Conservation (phyloP, 768 basidiomycete species). For the Tylopilus plumbeoviolaceoides region DNA sequence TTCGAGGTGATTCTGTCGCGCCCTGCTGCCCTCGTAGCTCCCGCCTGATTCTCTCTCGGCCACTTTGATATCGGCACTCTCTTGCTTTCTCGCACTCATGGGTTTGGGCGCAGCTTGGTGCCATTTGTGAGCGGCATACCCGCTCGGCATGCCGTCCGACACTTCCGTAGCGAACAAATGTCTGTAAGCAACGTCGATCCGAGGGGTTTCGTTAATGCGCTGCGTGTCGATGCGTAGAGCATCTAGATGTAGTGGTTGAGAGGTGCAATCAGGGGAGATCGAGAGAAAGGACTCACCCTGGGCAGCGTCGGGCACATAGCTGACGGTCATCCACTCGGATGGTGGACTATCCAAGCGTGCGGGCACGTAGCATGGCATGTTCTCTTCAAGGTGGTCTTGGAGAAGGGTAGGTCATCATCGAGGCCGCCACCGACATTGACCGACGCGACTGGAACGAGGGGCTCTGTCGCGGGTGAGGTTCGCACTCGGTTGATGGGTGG, state of each 20-base stretch:
- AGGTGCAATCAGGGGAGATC: background rate
- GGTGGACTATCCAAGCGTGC: slow-evolving; percentile 56
- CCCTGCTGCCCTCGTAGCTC: slow-evolving; percentile 55
- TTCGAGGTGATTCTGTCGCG: slow-evolving; percentile 54
- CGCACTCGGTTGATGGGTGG: slow-evolving; percentile 5
- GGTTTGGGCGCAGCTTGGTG: slow-evolving; percentile 78
- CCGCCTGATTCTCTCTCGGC: slow-evolving; percentile 62
- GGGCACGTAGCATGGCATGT: slow-evolving; percentile 82
- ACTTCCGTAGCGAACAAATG: no score
- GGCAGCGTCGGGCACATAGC: slow-evolving; percentile 81
- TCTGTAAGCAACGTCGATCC: no score
- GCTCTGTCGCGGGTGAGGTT: slow-evolving; percentile 47
- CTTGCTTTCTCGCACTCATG: slow-evolving; percentile 78
- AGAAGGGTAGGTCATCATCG: slow-evolving; percentile 58
- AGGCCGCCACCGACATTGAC: slow-evolving; percentile 46
- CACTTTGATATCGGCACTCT: slow-evolving; percentile 69
- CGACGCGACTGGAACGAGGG: slow-evolving; percentile 57
- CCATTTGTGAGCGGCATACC: slow-evolving; percentile 69
- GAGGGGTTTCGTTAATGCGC: slow-evolving; percentile 62
- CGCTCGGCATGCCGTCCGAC: slow-evolving; percentile 57
- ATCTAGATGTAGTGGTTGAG: slow-evolving; percentile 45
- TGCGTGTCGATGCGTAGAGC: slow-evolving; percentile 81
- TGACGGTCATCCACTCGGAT: slow-evolving; percentile 68
- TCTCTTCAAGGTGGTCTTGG: slow-evolving; percentile 53
- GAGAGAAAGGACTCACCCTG: slow-evolving; percentile 44